These are phyloP conservation scores for Kalanchoe fedtschenkoi DNA, from an alignment of 164 flowering plant species.

Conservation along the genomic window DNA sequence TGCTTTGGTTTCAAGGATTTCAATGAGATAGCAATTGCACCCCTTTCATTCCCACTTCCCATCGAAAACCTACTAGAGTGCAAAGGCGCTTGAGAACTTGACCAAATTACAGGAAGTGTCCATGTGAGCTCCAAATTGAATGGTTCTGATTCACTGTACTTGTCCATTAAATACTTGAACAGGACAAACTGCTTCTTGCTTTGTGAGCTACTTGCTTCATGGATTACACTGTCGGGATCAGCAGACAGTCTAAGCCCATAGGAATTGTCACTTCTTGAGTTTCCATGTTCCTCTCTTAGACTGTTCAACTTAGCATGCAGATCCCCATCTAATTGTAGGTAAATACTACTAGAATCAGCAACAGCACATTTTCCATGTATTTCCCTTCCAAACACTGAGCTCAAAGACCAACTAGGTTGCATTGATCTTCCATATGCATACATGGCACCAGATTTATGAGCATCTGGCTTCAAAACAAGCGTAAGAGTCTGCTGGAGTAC, in stretches of 20 bases:
- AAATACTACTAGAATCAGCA: constrained; percentile 70
- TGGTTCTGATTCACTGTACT: constrained; percentile 31
- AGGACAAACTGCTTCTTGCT: constrained; percentile 30
- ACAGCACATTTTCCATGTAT: constrained; percentile 53
- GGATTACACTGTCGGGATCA: constrained; percentile 41
- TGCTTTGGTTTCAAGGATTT: constrained; percentile 26
- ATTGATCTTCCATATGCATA: constrained; percentile 18
- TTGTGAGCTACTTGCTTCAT: constrained; percentile 26
- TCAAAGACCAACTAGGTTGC: constrained; percentile 81
- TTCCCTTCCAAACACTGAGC: constrained; percentile 70
- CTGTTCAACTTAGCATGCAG: constrained; percentile 31
- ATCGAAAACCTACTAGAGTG: constrained; percentile 71
- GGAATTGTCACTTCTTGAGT: constrained; percentile 9
- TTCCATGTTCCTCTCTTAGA: constrained; percentile 14
- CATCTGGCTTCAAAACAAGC: constrained; percentile 70
- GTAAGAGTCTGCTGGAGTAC: constrained; percentile 79
- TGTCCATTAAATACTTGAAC: constrained; percentile 40
- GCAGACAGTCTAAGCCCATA: constrained; percentile 46
- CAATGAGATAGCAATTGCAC: constrained; percentile 77
- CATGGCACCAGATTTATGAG: constrained; percentile 12
- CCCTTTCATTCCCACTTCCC: constrained; percentile 98
- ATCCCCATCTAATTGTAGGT: constrained; percentile 55
- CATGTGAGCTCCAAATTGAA: constrained; percentile 66
- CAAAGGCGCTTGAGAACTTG: constrained; percentile 59
- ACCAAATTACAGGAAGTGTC: constrained; percentile 78